Evolutionary conservation across 768 basidiomycete species (phyloP), one percentile per base, ranked within the genome.

Genomic region (Boletus vermiculosoides): DNA sequence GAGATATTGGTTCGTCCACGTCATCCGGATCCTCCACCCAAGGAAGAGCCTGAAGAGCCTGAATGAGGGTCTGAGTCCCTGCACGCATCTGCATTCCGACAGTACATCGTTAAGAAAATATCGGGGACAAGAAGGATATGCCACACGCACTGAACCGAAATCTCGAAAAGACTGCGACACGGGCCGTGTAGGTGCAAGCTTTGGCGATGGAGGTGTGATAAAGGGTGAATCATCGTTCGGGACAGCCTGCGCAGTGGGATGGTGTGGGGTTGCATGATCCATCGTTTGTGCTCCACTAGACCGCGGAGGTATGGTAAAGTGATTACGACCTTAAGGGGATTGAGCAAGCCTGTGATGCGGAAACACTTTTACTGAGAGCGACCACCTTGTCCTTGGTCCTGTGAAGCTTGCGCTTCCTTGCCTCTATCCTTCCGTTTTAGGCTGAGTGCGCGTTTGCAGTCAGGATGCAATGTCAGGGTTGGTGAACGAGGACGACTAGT

Each of bases 31-130:
- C 81, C 40, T 85, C 84, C 34, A 81, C 79, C 87, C 86, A 90
- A 20, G 92, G 92, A 41, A 93, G 77, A 2, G 90, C 92, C 65
- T 93, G 92, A 15, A 94, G 77, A 4, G 90, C 92, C 73, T 93
- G 92, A 39, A 94, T 93, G 49, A 94, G 82, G 3, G 92, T 90
- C 68, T 94, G 92, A 3, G 92, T 94, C 16, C 92, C 92, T 25
- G 86, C 83, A 40, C 90, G 86, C 85, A 94, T 88, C 92, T 94
- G 66, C 37, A 60, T 45, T 57, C 56, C 56, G 56, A 48, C 39
- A 52, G 22, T 7, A 34, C 18, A 47, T 16, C 16, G 18, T 63
- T 50, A 40, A 56, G 48, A 6, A 48, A 40, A 42, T 12, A 11
- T 40, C 8, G 28, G 16, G n/a, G 11, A 54, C 40, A 36, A n/a